Percentiles rank a stretch among this genome's conserved stretches.
phyloP scores from a whole-genome alignment of 1,139 yeast species.

The Spathaspora sp. region DNA sequence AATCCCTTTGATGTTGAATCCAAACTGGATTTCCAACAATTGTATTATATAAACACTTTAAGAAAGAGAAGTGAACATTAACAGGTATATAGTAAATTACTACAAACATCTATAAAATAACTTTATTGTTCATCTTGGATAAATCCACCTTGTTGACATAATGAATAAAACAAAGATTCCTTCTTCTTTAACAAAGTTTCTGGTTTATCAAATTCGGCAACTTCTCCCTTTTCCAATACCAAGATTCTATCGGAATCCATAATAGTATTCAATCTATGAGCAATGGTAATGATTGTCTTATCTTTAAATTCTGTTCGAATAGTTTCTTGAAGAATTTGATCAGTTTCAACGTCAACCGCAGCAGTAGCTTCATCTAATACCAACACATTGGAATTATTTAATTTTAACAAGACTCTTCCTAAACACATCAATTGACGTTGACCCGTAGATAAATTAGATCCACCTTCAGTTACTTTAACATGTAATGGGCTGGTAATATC shows the following conservation, averaged over 20 bases:
- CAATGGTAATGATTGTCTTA: slow-evolving; percentile 90
- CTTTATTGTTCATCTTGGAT: slow-evolving; percentile 23
- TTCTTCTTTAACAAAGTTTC: slow-evolving; percentile 61
- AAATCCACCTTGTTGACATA: slow-evolving; percentile 70
- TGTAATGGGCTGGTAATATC: slow-evolving; percentile 51
- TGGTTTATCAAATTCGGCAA: slow-evolving; percentile 88
- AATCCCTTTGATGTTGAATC: slow-evolving; percentile 35
- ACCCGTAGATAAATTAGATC: slow-evolving; percentile 37
- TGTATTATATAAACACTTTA: slow-evolving; percentile 61
- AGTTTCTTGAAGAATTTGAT: slow-evolving; percentile 80
- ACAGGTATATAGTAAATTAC: not conserved
- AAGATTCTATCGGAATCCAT: slow-evolving; percentile 87
- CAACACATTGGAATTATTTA: slow-evolving; percentile 31
- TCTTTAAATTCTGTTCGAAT: slow-evolving; percentile 82
- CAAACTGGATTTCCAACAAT: slow-evolving; percentile 55
- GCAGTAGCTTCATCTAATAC: slow-evolving; percentile 96
- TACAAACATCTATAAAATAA: not conserved
- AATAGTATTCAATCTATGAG: slow-evolving; percentile 91
- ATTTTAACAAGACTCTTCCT: slow-evolving; percentile 34
- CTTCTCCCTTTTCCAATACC: slow-evolving; percentile 81
- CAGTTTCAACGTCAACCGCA: slow-evolving; percentile 96
- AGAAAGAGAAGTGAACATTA: slow-evolving; percentile 83
- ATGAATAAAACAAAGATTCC: slow-evolving; percentile 71
- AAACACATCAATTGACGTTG: slow-evolving; percentile 39
- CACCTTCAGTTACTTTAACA: slow-evolving; percentile 57